These are phyloP conservation scores for Ophioceras dolichostomum DNA, from an alignment of 2,329 filamentous ascomycete genomes.

Conservation along the genomic window DNA sequence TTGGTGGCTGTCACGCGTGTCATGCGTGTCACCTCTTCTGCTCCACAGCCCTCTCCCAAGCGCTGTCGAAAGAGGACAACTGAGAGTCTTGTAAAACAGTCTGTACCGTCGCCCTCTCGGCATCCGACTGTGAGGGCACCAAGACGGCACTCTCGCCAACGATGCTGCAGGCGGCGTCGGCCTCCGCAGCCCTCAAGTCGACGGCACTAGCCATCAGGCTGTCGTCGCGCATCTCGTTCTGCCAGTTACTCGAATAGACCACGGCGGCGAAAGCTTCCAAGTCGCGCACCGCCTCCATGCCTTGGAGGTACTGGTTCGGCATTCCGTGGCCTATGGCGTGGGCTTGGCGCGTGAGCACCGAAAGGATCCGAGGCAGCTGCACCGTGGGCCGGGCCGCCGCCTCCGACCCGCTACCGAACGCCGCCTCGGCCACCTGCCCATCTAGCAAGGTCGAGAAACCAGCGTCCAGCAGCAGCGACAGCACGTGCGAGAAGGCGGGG, in stretches of 20 bases:
- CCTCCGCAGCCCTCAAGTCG: slow-evolving; percentile 14
- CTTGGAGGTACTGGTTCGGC: slow-evolving; percentile 57
- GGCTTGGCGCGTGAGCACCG: slow-evolving; percentile 81
- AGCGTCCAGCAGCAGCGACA: slow-evolving; percentile 75
- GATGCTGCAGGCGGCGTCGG: slow-evolving; percentile 7
- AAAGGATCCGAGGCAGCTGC: slow-evolving; percentile 76
- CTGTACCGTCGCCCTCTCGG: too few species aligned
- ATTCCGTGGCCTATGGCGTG: slow-evolving; percentile 75
- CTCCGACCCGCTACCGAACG: slow-evolving; percentile 37
- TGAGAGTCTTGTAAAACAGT: too few species aligned
- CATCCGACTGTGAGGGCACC: slow-evolving; percentile 26
- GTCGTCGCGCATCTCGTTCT: slow-evolving; percentile 47
- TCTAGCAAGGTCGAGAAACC: slow-evolving; percentile 79
- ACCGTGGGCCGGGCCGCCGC: slow-evolving; percentile 26
- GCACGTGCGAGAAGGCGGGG: slow-evolving; percentile 75
- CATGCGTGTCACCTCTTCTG: slow-evolving; percentile 10
- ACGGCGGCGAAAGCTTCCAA: slow-evolving; percentile 77
- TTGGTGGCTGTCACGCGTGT: too few species aligned
- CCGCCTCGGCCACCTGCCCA: slow-evolving; percentile 63
- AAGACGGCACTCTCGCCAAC: slow-evolving; percentile 36
- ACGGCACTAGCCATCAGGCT: slow-evolving; percentile 27
- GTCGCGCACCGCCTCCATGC: slow-evolving; percentile 65
- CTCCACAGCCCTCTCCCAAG: slow-evolving; percentile 54
- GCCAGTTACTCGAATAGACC: slow-evolving; percentile 78
- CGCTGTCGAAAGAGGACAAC: slow-evolving; percentile 52